Conservation (phyloP, 352 stramenopile species). For the Pythium rishiriense region DNA sequence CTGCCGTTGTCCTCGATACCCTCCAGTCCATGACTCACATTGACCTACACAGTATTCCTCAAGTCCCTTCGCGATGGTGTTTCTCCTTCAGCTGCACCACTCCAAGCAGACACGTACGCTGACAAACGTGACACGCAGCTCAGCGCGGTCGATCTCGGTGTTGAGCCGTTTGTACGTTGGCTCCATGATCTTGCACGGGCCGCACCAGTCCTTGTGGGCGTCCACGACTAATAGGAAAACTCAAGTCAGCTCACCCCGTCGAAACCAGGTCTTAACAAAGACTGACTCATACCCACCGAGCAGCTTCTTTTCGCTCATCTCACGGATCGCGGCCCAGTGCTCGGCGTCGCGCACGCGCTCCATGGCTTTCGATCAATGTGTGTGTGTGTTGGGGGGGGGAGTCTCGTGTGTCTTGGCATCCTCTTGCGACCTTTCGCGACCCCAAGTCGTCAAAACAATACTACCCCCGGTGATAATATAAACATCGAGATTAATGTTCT, state of each 20-base stretch:
- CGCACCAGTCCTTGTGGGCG: slow-evolving; percentile 72
- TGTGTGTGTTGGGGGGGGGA: no score
- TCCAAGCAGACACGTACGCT: slow-evolving; percentile 31
- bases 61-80: neutral
- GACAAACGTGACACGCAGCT: slow-evolving; percentile 55
- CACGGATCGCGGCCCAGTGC: slow-evolving; percentile 54
- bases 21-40: slow-evolving; percentile 48
- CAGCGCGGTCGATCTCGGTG: slow-evolving; percentile 54
- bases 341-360: slow-evolving; percentile 59
- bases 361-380: no score
- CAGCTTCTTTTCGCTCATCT: slow-evolving; percentile 65
- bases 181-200: slow-evolving; percentile 76
- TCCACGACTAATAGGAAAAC: slow-evolving; percentile 48
- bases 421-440: slow-evolving; percentile 19
- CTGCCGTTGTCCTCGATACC: slow-evolving; percentile 53
- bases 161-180: slow-evolving; percentile 68
- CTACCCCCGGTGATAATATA: no score
- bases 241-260: no score
- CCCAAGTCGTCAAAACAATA: no score
- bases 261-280: neutral
- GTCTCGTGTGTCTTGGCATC: no score
- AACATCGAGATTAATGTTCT: no score
- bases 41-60: slow-evolving; percentile 47
- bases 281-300: slow-evolving; percentile 35
- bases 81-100: no score